Percentiles rank a stretch among this genome's conserved stretches.
These are phyloP conservation scores for Mucor saturninus DNA, from an alignment of 371 early-diverging fungal genomes.

Conservation along the genomic window DNA sequence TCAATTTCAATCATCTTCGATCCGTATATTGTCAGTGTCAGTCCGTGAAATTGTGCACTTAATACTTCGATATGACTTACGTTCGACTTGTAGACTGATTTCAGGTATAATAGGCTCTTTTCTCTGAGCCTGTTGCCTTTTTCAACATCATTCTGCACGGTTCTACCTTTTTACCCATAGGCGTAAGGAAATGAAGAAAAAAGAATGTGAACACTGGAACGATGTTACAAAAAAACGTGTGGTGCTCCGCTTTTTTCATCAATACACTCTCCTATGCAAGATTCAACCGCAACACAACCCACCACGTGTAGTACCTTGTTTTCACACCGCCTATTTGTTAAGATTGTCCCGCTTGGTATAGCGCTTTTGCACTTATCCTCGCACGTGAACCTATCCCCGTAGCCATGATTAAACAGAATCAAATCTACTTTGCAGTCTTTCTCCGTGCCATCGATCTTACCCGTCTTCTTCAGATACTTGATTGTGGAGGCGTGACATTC, in stretches of 20 bases:
- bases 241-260: too few species aligned
- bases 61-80: conserved; percentile 20
- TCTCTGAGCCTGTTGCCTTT: conserved; percentile 23
- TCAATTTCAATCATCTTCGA: conserved; percentile 20
- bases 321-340: too few species aligned
- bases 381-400: conserved; percentile 20
- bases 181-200: too few species aligned
- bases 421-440: conserved; percentile 21
- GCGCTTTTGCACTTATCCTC: conserved; percentile 19
- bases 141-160: conserved; percentile 9
- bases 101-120: conserved; percentile 17
- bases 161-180: too few species aligned
- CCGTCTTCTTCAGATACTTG: conserved; percentile 23
- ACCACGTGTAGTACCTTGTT: too few species aligned
- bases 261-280: too few species aligned
- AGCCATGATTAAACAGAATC: conserved; percentile 19
- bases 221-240: too few species aligned
- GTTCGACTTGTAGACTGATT: conserved; percentile 21
- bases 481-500: conserved; percentile 23
- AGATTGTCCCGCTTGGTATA: conserved; percentile 7
- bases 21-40: conserved; percentile 19
- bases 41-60: conserved; percentile 19
- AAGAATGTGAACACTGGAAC: too few species aligned
- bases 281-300: too few species aligned
- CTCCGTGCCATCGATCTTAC: conserved; percentile 18